Conservation (phyloP, 768 basidiomycete genomes). For the Kwoniella sp. region DNA sequence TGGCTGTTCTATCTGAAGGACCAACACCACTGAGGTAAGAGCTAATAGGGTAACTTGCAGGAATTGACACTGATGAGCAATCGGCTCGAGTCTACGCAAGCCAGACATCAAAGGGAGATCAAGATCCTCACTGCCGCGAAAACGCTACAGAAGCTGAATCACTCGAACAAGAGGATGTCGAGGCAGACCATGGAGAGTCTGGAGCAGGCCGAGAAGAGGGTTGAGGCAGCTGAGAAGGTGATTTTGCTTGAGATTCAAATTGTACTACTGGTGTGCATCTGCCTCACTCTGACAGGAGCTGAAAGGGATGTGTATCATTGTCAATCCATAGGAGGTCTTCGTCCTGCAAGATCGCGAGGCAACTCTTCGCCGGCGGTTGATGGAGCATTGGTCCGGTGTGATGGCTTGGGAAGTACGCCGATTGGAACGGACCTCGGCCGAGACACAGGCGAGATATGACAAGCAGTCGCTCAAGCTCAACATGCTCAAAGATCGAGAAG, state of each 20-base stretch:
- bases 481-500: slow-evolving; percentile 38
- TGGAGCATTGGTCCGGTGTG: slow-evolving; percentile 56
- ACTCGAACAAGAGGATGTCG: slow-evolving; percentile 55
- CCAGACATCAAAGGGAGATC: slow-evolving; percentile 55
- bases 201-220: slow-evolving; percentile 55
- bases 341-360: slow-evolving; percentile 52
- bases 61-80: slow-evolving; percentile 52
- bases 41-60: slow-evolving; percentile 23
- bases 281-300: too few relatives aligned
- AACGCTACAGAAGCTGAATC: slow-evolving; percentile 56
- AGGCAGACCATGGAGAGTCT: slow-evolving; percentile 56
- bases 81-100: slow-evolving; percentile 45
- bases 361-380: slow-evolving; percentile 46
- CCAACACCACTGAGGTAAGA: background rate
- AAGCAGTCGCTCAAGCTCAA: slow-evolving; percentile 35
- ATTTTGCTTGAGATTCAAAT: slow-evolving; percentile 3
- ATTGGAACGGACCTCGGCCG: slow-evolving; percentile 40
- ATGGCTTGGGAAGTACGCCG: slow-evolving; percentile 57
- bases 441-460: slow-evolving; percentile 36
- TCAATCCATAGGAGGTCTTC: slow-evolving; percentile 49
- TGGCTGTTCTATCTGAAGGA: background rate
- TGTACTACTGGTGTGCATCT: too few relatives aligned
- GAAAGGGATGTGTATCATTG: background rate
- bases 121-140: slow-evolving; percentile 57
- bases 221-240: slow-evolving; percentile 56